Percentiles rank a stretch among this genome's conserved stretches.
Conservation (phyloP, 1,284 basidiomycete genomes). For the Polyporus tsugae region DNA sequence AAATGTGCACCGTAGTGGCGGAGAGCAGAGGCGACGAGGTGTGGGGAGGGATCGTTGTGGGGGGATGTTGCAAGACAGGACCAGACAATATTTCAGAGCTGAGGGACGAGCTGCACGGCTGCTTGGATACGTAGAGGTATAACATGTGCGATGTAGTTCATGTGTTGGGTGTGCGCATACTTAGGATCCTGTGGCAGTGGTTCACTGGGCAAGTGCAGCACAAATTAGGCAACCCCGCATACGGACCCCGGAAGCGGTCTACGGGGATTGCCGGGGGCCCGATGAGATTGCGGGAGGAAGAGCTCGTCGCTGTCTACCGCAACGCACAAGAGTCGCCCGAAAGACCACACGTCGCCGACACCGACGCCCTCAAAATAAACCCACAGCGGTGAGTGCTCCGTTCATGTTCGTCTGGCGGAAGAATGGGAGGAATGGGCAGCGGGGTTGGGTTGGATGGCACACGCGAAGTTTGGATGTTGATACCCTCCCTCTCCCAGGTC, state of each 20-base stretch:
- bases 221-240: background rate
- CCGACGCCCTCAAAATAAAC: conserved; percentile 46
- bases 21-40: conserved; percentile 29
- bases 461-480: conserved; percentile 44
- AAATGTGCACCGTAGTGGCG: conserved; percentile 44
- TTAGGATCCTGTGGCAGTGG: background rate
- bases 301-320: conserved; percentile 36
- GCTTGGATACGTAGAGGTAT: background rate
- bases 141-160: background rate
- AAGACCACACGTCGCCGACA: conserved; percentile 45
- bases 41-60: conserved; percentile 69
- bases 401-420: conserved; percentile 35
- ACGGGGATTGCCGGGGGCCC: conserved; percentile 33
- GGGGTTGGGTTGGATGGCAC: conserved; percentile 43
- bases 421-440: conserved; percentile 38
- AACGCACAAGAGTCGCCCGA: conserved; percentile 41
- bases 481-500: conserved; percentile 40
- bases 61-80: conserved; percentile 88
- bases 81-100: conserved; percentile 59
- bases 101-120: conserved; percentile 9
- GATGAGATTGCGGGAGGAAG: conserved; percentile 27
- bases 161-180: background rate
- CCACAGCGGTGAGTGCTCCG: conserved; percentile 43
- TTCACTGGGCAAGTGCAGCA: conserved; percentile 1
- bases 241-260: conserved; percentile 25